These are phyloP conservation scores for Hymenoscyphus fraxineus DNA, from an alignment of 2,329 filamentous ascomycete genomes.

Conservation along the genomic window DNA sequence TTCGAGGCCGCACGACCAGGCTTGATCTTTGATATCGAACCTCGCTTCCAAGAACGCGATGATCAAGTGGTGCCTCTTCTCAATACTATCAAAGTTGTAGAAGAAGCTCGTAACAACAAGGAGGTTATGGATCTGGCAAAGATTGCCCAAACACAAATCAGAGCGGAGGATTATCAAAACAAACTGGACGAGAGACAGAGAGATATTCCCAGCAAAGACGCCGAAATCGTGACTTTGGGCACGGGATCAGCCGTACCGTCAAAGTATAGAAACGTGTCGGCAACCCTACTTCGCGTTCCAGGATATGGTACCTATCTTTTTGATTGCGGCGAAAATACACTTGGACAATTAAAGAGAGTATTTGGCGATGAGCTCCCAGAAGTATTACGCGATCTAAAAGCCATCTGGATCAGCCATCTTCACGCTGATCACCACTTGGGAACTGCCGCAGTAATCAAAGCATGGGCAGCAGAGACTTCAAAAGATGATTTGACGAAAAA, in stretches of 20 bases:
- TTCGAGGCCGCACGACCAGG: conserved; percentile 28
- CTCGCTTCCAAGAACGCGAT: conserved; percentile 38
- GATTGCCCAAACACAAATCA: conserved; percentile 40
- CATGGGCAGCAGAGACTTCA: conserved; percentile 61
- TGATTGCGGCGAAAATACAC: conserved; percentile 87
- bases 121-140: conserved; percentile 53
- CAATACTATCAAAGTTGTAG: conserved; percentile 42
- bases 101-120: conserved; percentile 30
- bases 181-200: conserved; percentile 51
- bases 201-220: conserved; percentile 69
- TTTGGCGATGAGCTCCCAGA: conserved; percentile 63
- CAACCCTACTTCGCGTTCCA: conserved; percentile 79
- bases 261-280: conserved; percentile 92
- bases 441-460: conserved; percentile 72
- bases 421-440: conserved; percentile 97
- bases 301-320: conserved; percentile 84
- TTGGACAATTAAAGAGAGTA: conserved; percentile 78
- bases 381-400: conserved; percentile 73
- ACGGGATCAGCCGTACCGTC: conserved; percentile 89
- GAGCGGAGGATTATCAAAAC: conserved; percentile 44
- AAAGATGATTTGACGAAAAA: conserved; percentile 39
- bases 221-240: conserved; percentile 81
- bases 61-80: conserved; percentile 47
- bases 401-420: conserved; percentile 90
- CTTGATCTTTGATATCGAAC: conserved; percentile 27